A percentile compares a stretch with the other conserved stretches of the same genome.
These are phyloP conservation scores for Acrodontium crateriforme DNA, from an alignment of 2,329 filamentous ascomycete genomes.

Conservation along the genomic window DNA sequence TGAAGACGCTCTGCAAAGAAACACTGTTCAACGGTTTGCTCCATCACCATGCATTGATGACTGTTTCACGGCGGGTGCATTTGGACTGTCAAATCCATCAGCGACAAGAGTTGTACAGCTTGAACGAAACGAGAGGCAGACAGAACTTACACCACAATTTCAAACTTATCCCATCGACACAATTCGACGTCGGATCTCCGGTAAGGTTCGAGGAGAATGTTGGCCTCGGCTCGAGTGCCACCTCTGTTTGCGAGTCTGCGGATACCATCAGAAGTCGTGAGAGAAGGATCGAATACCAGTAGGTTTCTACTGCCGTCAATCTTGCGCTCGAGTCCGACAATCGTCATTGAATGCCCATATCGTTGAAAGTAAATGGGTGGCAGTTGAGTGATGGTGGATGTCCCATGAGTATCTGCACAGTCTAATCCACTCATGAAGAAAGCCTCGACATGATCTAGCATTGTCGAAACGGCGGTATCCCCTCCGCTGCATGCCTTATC, in stretches of 20 bases:
- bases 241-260: slow-evolving; percentile 41
- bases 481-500: slow-evolving; percentile 27
- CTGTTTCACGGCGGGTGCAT: too few species aligned
- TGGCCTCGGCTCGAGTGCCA: slow-evolving; percentile 26
- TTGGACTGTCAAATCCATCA: too few species aligned
- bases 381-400: slow-evolving; percentile 56
- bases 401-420: slow-evolving; percentile 32
- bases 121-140: too few species aligned
- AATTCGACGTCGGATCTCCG: slow-evolving; percentile 57
- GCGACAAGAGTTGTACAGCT: too few species aligned
- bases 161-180: slow-evolving; percentile 60
- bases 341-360: slow-evolving; percentile 79
- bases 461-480: slow-evolving; percentile 37
- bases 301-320: slow-evolving; percentile 52
- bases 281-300: slow-evolving; percentile 80
- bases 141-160: slow-evolving; percentile 30
- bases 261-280: slow-evolving; percentile 53
- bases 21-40: too few species aligned
- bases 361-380: slow-evolving; percentile 88
- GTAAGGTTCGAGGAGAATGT: slow-evolving; percentile 53
- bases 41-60: too few species aligned
- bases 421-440: slow-evolving; percentile 54
- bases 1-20: too few species aligned
- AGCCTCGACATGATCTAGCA: slow-evolving; percentile 54
- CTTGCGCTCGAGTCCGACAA: slow-evolving; percentile 67